Percentiles rank a stretch among this genome's conserved stretches.
Evolutionary conservation across 192 early-diverging fungal species (phyloP).

Genomic region (Entomortierella parvispora): DNA sequence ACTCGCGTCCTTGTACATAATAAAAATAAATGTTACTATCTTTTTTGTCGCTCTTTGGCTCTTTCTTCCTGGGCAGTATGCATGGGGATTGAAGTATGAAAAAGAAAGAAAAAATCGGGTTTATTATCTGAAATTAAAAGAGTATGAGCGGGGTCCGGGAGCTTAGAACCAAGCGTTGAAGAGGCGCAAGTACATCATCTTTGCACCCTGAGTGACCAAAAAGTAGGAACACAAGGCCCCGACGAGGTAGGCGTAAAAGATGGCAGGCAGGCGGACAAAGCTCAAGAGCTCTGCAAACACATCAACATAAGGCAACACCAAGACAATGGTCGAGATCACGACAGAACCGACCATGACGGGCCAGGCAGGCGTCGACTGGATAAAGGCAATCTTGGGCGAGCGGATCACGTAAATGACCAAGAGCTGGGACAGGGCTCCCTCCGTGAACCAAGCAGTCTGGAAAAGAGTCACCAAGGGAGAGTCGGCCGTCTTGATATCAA

Average conservation of each 20-base stretch:
- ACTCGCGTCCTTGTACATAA: not conserved
- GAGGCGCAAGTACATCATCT: conserved; percentile 50
- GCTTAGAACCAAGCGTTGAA: conserved; percentile 57
- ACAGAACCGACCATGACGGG: conserved; percentile 33
- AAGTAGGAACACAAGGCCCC: conserved; percentile 36
- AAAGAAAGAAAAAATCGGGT: not conserved
- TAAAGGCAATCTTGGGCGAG: conserved; percentile 58
- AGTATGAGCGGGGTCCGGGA: not conserved
- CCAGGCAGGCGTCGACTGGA: conserved; percentile 49
- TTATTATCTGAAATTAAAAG: not conserved
- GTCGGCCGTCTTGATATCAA: conserved; percentile 26
- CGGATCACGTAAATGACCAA: conserved; percentile 61
- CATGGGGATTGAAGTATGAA: not conserved
- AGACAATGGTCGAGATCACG: conserved; percentile 26
- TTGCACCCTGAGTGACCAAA: conserved; percentile 45
- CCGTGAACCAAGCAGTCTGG: conserved; percentile 58
- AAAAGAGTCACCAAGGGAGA: conserved; percentile 25
- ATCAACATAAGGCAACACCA: conserved; percentile 38
- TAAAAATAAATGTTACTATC: not conserved
- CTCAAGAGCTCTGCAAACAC: conserved; percentile 35
- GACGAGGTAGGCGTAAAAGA: conserved; percentile 48
- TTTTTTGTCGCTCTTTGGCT: too few relatives aligned
- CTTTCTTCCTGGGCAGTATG: too few relatives aligned
- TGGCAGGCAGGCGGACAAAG: conserved; percentile 37
- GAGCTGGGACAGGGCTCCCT: conserved; percentile 56